phyloP scores from a whole-genome alignment of 2,329 filamentous ascomycete species.

The Emmonsiellopsis sp. region DNA sequence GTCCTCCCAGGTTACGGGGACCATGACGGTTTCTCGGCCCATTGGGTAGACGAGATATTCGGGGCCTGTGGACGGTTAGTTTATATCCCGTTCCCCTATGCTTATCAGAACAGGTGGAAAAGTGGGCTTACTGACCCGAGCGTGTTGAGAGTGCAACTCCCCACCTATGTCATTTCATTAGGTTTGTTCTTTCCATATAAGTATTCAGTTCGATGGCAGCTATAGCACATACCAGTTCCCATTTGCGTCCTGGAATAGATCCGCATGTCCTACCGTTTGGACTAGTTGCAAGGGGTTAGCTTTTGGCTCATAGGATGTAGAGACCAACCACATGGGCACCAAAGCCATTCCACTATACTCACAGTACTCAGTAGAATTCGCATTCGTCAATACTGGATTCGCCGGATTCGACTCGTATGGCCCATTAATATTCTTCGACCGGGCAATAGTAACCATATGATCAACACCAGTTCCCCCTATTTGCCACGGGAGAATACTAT shows the following conservation, averaged over 20 bases:
- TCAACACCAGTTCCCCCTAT: slow-evolving; percentile 17
- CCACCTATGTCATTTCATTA: slow-evolving; percentile 30
- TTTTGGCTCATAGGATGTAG: neutral
- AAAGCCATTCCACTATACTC: neutral
- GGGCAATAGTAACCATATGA: slow-evolving; percentile 22
- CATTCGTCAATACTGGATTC: slow-evolving; percentile 36
- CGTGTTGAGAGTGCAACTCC: slow-evolving; percentile 40
- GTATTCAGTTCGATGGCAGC: neutral
- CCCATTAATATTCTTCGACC: slow-evolving; percentile 22
- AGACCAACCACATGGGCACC: neutral
- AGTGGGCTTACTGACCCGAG: slow-evolving; percentile 24
- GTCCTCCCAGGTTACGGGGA: slow-evolving; percentile 40
- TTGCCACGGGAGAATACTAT: neutral
- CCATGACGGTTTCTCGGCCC: slow-evolving; percentile 47
- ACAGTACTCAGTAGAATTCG: slow-evolving; percentile 29
- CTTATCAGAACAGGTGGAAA: neutral
- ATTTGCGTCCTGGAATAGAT: slow-evolving; percentile 44
- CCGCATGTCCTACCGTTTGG: slow-evolving; percentile 50
- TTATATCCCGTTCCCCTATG: neutral
- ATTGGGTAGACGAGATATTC: slow-evolving; percentile 40
- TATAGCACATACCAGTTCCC: slow-evolving; percentile 33
- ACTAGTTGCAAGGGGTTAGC: slow-evolving; percentile 3
- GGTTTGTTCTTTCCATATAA: neutral
- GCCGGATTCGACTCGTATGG: slow-evolving; percentile 32
- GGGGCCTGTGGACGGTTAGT: slow-evolving; percentile 1